phyloP scores from a whole-genome alignment of 345 rosid species.

The Nasturtium officinale region DNA sequence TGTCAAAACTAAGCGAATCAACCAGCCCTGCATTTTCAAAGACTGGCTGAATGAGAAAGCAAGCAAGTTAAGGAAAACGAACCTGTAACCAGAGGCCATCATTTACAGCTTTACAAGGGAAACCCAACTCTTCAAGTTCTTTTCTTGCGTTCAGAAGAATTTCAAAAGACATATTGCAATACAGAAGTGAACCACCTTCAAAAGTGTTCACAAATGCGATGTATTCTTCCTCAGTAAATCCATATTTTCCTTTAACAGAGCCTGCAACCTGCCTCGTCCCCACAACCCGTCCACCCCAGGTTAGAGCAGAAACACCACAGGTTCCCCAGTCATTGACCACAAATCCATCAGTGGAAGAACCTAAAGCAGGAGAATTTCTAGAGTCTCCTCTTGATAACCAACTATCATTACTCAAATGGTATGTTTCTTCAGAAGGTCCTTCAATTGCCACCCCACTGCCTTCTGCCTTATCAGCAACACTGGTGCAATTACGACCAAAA shows the following conservation, averaged over 20 bases:
- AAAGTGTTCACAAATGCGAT: constrained; percentile 80
- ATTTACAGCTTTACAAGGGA: constrained; percentile 95
- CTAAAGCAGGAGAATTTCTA: constrained; percentile 61
- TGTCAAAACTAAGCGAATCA: constrained; percentile 3
- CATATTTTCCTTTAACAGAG: constrained; percentile 60
- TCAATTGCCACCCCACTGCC: constrained; percentile 65
- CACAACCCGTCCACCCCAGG: constrained; percentile 99
- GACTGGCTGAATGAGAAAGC: constrained; percentile 18
- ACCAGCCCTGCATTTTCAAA: constrained; percentile 13
- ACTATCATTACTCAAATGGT: constrained; percentile 57
- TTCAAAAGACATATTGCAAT: constrained; percentile 95
- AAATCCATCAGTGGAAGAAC: constrained; percentile 60
- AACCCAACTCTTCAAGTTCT: constrained; percentile 93
- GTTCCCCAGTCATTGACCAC: constrained; percentile 81
- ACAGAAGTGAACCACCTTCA: constrained; percentile 93
- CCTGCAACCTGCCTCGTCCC: constrained; percentile 67
- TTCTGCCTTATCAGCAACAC: constrained; percentile 47
- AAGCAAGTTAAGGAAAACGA: constrained; percentile 19
- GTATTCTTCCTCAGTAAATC: constrained; percentile 74
- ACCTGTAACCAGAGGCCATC: constrained; percentile 99
- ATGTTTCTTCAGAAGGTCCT: constrained; percentile 85
- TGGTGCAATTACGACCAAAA: constrained; percentile 46
- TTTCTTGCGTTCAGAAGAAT: constrained; percentile 84
- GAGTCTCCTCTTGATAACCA: constrained; percentile 74
- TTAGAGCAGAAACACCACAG: constrained; percentile 67